Conservation (phyloP, 306 rosid species). For the Gastrolobium bilobum region DNA sequence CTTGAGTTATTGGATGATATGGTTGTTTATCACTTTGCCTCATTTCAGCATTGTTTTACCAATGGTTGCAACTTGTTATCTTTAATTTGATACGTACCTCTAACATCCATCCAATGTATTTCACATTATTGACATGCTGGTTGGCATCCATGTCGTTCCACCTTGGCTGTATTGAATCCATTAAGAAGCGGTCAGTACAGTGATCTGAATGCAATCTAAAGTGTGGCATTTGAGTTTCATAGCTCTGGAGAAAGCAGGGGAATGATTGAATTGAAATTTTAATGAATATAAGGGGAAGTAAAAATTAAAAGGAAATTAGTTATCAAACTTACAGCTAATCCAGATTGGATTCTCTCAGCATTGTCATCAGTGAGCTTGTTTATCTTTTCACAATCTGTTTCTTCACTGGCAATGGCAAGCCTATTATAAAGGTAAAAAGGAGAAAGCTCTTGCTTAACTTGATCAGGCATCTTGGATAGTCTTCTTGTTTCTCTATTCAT, state of each 20-base stretch:
- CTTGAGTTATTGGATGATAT: too few species aligned
- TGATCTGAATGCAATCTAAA: not conserved
- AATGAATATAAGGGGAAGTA: not conserved
- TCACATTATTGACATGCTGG: slow-evolving; percentile 96
- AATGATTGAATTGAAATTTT: not conserved
- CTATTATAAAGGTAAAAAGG: slow-evolving; percentile 76
- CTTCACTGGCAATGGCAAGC: slow-evolving; percentile 61
- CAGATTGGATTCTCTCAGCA: slow-evolving; percentile 72
- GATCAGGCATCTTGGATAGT: slow-evolving; percentile 78
- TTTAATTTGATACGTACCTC: slow-evolving; percentile 62
- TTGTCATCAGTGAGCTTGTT: slow-evolving; percentile 79
- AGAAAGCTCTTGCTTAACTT: slow-evolving; percentile 74
- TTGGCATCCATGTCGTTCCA: slow-evolving; percentile 99
- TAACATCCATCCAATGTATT: slow-evolving; percentile 95
- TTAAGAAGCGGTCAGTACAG: not conserved
- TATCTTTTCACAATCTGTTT: slow-evolving; percentile 71
- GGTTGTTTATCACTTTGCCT: not conserved
- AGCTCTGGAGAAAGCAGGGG: not conserved
- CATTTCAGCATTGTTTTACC: not conserved
- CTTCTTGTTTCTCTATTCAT: slow-evolving; percentile 96
- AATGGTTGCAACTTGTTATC: not conserved
- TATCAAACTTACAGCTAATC: slow-evolving; percentile 75
- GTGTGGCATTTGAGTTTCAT: not conserved
- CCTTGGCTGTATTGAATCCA: slow-evolving; percentile 69
- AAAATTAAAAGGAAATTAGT: not conserved